Evolutionary conservation across 2,329 filamentous ascomycete species (phyloP).

Genomic region (Teratosphaeria epicoccoides): DNA sequence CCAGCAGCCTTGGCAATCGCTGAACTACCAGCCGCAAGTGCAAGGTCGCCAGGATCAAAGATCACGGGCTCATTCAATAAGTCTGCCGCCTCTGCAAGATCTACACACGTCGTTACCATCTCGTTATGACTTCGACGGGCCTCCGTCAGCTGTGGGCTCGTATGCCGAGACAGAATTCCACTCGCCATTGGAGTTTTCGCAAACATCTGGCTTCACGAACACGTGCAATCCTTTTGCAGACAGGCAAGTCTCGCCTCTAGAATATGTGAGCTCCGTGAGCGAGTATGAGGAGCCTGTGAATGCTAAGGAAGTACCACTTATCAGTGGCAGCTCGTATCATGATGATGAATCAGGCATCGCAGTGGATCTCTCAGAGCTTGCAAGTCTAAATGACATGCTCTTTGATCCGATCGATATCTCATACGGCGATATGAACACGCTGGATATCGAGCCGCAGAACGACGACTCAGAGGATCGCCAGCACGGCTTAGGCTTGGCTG

Average conservation of each 20-base stretch:
- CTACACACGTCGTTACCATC: conserved; percentile 19
- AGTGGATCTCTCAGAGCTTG: conserved; percentile 2
- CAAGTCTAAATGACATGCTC: conserved; percentile 23
- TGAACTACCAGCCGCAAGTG: conserved; percentile 30
- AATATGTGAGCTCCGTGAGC: conserved; percentile 6
- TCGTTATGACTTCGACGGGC: conserved; percentile 33
- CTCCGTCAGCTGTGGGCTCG: conserved; percentile 36
- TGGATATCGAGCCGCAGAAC: conserved; percentile 7
- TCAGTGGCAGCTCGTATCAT: neutral
- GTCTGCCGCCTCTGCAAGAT: conserved; percentile 7
- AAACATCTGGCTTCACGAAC: conserved; percentile 35
- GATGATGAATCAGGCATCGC: neutral
- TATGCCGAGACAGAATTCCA: conserved; percentile 40
- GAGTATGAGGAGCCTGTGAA: conserved; percentile 8
- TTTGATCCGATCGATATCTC: conserved; percentile 27
- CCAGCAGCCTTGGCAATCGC: conserved; percentile 28
- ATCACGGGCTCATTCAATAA: conserved; percentile 2
- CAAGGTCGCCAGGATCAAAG: neutral
- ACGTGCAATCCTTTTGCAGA: conserved; percentile 24
- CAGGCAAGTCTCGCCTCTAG: neutral
- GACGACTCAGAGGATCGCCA: conserved; percentile 15
- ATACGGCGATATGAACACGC: conserved; percentile 11
- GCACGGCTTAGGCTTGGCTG: conserved; percentile 15
- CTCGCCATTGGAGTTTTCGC: conserved; percentile 37
- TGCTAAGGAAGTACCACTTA: neutral